A percentile compares a stretch with the other conserved stretches of the same genome.
Evolutionary conservation across 1,284 basidiomycete genomes (phyloP).

Genomic region (Cerrena zonata): DNA sequence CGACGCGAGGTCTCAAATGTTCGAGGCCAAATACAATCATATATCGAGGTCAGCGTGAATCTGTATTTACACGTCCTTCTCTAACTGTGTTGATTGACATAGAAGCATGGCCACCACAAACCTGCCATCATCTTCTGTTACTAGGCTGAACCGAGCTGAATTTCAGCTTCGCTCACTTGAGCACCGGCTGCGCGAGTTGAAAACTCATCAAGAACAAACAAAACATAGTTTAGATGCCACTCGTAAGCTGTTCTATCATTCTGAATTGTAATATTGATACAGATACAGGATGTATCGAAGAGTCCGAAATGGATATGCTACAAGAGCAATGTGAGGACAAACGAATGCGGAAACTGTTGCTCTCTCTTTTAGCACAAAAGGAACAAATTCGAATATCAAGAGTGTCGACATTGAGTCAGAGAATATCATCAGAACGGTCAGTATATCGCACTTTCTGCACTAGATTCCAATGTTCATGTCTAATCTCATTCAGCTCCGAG

Average conservation of each 20-base stretch:
- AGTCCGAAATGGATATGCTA: neutral
- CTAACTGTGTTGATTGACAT: too few relatives aligned
- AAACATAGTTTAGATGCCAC: neutral
- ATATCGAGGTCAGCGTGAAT: neutral
- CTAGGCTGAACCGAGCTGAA: neutral
- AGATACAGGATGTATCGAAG: neutral
- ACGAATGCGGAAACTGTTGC: neutral
- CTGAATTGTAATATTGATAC: neutral
- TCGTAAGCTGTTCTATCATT: neutral
- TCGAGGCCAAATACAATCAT: neutral
- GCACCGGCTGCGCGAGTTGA: neutral
- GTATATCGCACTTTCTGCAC: neutral
- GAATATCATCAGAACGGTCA: neutral
- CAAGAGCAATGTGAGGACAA: neutral
- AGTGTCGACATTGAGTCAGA: neutral
- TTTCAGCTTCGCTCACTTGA: neutral
- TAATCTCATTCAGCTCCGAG: neutral
- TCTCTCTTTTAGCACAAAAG: neutral
- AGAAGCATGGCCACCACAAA: neutral
- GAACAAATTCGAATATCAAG: neutral
- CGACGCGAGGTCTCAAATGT: neutral
- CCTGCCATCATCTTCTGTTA: neutral
- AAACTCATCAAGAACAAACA: neutral
- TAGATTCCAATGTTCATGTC: neutral
- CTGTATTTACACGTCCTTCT: neutral